A percentile compares a stretch with the other conserved stretches of the same genome.
These are phyloP conservation scores for Umbelopsis isabellina DNA, from an alignment of 192 early-diverging fungal species.

Conservation along the genomic window DNA sequence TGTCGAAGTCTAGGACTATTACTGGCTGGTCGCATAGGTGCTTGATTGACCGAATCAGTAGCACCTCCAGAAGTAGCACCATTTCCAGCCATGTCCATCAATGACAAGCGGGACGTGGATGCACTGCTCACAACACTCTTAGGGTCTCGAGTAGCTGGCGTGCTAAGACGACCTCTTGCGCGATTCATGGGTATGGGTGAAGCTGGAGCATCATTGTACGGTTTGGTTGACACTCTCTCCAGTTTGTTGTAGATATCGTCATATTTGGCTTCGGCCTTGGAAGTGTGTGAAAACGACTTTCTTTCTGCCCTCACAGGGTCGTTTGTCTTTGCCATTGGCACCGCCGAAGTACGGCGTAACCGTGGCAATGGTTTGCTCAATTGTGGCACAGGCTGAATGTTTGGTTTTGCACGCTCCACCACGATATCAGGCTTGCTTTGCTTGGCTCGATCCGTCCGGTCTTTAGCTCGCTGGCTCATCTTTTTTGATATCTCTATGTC, in stretches of 20 bases:
- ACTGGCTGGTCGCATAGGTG: not conserved
- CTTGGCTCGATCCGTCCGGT: slow-evolving; percentile 19
- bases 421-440: slow-evolving; percentile 9
- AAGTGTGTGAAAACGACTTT: slow-evolving; percentile 39
- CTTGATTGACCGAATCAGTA: no score
- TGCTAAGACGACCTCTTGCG: not conserved
- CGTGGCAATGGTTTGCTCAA: not conserved
- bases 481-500: slow-evolving; percentile 46
- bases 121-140: no score
- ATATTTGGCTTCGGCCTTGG: slow-evolving; percentile 40
- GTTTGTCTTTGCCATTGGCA: not conserved
- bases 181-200: not conserved
- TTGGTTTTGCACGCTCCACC: not conserved
- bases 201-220: not conserved
- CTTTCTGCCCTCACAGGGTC: slow-evolving; percentile 15
- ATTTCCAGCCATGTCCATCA: no score
- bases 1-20: slow-evolving; percentile 9
- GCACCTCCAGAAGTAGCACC: no score
- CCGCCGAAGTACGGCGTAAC: not conserved
- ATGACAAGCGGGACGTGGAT: no score
- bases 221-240: not conserved
- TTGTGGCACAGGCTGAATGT: not conserved
- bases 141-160: not conserved
- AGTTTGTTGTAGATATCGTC: slow-evolving; percentile 43
- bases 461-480: slow-evolving; percentile 29